Percentiles rank a stretch among this genome's conserved stretches.
phyloP scores from a whole-genome alignment of 805 yeast genomes.

The Jamesozyma jinghongensis region DNA sequence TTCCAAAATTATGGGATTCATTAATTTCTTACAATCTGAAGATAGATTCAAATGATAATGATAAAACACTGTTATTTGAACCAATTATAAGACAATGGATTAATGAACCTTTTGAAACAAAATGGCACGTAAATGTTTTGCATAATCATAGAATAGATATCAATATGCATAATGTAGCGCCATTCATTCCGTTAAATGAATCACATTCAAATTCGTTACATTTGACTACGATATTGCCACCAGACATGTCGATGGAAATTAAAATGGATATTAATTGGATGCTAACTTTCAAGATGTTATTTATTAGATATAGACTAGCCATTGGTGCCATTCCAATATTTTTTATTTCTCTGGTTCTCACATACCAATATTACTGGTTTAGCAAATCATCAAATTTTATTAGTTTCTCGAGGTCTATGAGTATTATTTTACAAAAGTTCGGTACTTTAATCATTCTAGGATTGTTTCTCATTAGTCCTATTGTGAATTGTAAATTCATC shows the following conservation, averaged over 20 bases:
- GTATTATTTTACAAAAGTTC: conserved; percentile 29
- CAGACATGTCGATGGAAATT: conserved; percentile 14
- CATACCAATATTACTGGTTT: conserved; percentile 46
- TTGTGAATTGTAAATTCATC: conserved; percentile 28
- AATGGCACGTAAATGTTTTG: conserved; percentile 59
- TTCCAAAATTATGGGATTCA: conserved; percentile 25
- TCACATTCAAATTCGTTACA: conserved; percentile 14
- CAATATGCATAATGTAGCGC: conserved; percentile 57
- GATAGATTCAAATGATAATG: conserved; percentile 4
- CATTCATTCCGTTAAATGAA: conserved; percentile 44
- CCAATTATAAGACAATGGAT: conserved; percentile 65
- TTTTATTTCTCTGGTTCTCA: conserved; percentile 42
- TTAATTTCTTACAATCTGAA: conserved; percentile 18
- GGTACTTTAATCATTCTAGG: conserved; percentile 13
- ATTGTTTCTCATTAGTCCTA: conserved; percentile 33
- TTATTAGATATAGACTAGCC: conserved; percentile 69
- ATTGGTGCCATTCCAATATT: conserved; percentile 62
- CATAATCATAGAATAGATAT: conserved; percentile 33
- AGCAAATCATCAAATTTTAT: conserved; percentile 33
- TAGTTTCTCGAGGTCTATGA: conserved; percentile 40
- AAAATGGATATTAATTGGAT: conserved; percentile 9
- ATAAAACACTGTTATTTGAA: conserved; percentile 30
- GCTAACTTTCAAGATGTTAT: conserved; percentile 54
- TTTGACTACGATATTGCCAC: conserved; percentile 19
- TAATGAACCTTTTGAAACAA: conserved; percentile 59